Percentiles rank a stretch among this genome's conserved stretches.
Evolutionary conservation across 1,284 basidiomycete genomes (phyloP).

Genomic region (Schizophyllum commune): DNA sequence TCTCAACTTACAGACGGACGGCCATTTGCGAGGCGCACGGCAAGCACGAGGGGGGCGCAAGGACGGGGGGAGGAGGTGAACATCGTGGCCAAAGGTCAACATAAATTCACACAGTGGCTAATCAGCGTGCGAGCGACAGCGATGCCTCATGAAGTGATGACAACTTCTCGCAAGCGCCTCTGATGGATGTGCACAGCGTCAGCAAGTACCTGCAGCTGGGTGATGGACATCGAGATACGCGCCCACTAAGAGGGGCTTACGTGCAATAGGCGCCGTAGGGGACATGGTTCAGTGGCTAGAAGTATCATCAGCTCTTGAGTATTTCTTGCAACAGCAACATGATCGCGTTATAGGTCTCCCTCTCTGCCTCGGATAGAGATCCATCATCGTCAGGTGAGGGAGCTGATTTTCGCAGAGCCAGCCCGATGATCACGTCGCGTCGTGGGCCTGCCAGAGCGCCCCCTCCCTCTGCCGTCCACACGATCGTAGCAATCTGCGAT

Average conservation of each 20-base stretch:
- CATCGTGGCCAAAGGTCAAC: background rate
- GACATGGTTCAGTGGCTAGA: background rate
- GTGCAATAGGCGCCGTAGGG: background rate
- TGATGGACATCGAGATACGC: too few species aligned
- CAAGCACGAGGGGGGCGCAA: background rate
- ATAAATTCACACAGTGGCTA: background rate
- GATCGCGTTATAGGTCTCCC: slow-evolving; percentile 52
- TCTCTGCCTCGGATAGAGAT: slow-evolving; percentile 37
- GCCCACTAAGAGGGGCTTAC: background rate
- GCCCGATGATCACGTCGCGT: slow-evolving; percentile 57
- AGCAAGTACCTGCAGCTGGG: too few species aligned
- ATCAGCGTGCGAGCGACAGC: background rate
- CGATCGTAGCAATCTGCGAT: slow-evolving; percentile 76
- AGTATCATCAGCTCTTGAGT: slow-evolving; percentile 7
- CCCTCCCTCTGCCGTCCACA: slow-evolving; percentile 57
- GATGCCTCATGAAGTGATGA: background rate
- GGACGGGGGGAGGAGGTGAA: background rate
- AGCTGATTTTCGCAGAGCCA: slow-evolving; percentile 46
- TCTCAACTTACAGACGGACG: background rate
- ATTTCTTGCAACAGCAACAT: slow-evolving; percentile 59
- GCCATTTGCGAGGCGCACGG: too few species aligned
- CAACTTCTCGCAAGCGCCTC: background rate
- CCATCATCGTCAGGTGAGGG: slow-evolving; percentile 24
- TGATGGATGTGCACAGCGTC: too few species aligned
- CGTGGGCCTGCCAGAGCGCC: slow-evolving; percentile 31